Conservation (phyloP, 1,139 yeast genomes). For the Candida sp. region DNA sequence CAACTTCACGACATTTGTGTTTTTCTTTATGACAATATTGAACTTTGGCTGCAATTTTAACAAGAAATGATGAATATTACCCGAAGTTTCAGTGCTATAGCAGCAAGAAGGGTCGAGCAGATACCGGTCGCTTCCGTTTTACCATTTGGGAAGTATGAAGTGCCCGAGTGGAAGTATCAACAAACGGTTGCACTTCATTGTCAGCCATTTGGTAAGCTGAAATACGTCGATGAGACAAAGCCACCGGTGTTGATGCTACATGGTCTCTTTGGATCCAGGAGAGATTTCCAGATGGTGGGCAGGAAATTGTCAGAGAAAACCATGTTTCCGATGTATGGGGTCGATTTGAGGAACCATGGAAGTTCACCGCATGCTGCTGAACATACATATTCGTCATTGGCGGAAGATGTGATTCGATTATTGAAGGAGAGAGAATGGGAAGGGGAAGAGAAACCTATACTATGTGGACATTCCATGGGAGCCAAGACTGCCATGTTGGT, state of each 20-base stretch:
- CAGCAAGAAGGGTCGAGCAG: too few relatives aligned
- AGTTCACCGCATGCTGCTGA: slow-evolving; percentile 41
- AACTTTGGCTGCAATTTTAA: too few relatives aligned
- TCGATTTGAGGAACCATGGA: slow-evolving; percentile 58
- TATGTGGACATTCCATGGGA: slow-evolving; percentile 55
- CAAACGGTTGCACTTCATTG: too few relatives aligned
- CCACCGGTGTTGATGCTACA: slow-evolving; percentile 43
- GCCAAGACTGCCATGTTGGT: slow-evolving; percentile 51
- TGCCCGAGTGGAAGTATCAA: too few relatives aligned
- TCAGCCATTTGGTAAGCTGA: too few relatives aligned
- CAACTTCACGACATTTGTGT: too few relatives aligned
- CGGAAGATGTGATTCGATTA: slow-evolving; percentile 34
- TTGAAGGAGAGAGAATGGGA: slow-evolving; percentile 16
- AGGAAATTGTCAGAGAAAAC: slow-evolving; percentile 26
- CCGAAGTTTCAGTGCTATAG: too few relatives aligned
- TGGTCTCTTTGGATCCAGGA: slow-evolving; percentile 48
- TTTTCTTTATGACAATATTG: too few relatives aligned
- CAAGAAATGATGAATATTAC: too few relatives aligned
- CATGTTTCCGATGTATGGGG: slow-evolving; percentile 30
- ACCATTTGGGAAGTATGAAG: too few relatives aligned
- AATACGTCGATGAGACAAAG: background rate
- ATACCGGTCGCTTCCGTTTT: too few relatives aligned
- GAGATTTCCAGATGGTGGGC: slow-evolving; percentile 37
- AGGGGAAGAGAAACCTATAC: slow-evolving; percentile 15
- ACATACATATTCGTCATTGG: slow-evolving; percentile 38